Base-by-base conservation (phyloP, 192 early-diverging fungal species). In the Entrophospora sp. region DNA sequence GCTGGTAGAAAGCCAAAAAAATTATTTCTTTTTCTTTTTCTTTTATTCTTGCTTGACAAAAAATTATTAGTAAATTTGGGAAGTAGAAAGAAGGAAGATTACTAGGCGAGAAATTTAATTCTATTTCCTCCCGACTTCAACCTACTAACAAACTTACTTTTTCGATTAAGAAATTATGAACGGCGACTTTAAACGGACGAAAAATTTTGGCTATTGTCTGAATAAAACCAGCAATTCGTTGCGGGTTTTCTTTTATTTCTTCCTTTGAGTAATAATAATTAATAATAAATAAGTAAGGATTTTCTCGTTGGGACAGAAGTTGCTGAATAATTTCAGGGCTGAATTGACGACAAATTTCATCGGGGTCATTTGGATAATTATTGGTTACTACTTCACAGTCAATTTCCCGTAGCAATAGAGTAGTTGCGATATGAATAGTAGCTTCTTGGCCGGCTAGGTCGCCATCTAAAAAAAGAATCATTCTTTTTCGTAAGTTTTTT, bases 21-120 rank as follows among this genome's bases (percentile, higher is more conserved):
- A 49, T 49, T 49, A 49, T 49, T 49, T 49, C 18, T 49, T 49
- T 49, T 49, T 49, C 48, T 49, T 49, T 49, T 49, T 49, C 18
- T 22, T 49, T n/a, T 10, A 49, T 49, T 49, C 5, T 5, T 22
- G 5, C 48, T 24, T 24, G 24, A n/a, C 48, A 14, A 49, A 10
- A 49, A 49, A 49, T 49, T 10, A 24, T n/a, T 22, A 10, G 48
- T 14, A 14, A 24, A 49, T 49, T 6, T 6, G 7, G 48, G 18
- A 24, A 7, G 18, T 49, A 10, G 20, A 49, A 49, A 49, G 48
- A 10, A 6, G 48, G 48, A 24, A 49, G 18, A 49, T 49, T 49
- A 10, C 48, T 10, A 10, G 5, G 14, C 5, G 18, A 6, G 18
- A 49, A 49, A 49, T 49, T 5, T 5, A n/a, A n/a, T 49, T 49